Evolutionary conservation across 108 stramenopile species (phyloP), one percentile per base, ranked within the genome.

Genomic region (Cyclotella atomus): DNA sequence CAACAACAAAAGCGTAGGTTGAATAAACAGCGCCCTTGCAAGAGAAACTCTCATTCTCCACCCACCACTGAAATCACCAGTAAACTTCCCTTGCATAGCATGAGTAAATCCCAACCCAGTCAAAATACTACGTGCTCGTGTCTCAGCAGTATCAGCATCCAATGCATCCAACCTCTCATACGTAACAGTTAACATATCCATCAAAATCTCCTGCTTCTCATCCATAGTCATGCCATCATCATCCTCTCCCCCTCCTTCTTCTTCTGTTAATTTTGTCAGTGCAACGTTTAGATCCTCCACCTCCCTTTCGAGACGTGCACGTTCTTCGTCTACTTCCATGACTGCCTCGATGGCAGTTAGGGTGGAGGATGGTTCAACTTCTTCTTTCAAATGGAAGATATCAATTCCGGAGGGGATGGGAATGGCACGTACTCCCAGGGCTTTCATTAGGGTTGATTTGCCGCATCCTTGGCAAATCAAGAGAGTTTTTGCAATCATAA

Each of bases 401-500:
- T 99, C 98, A 76, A 99, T 98, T 28, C 89, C 85, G 35, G 88
- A 90, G 3, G 99, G 98, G 47, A 99, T 97, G 33, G 99, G 99
- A 15, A 98, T 70, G 32, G 95, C 94, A 3, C 99, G 69, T 14
- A 96, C 95, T 28, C 97, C 98, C 28, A 99, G 59, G 5, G 91
- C 93, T 61, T 88, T 83, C 82, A 99, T 88, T 5, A 99, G 75
- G 24, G 98, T 98, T 0, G 88, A 88, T 77, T 95, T 95, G 12
- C 94, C 94, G 47, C 84, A 83, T 17, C 66, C 66, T 49, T 29
- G n/a, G 23, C n/a, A n/a, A 23, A 30, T 86, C 27, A 17, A 62
- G 60, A 63, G 59, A 30, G 6, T 5, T 27, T 8, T 52, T 24
- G 7, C n/a, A n/a, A n/a, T n/a, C n/a, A n/a, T n/a, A n/a, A 17